A percentile compares a stretch with the other conserved stretches of the same genome.
These are phyloP conservation scores for Powellomyces hirtus DNA, from an alignment of 192 early-diverging fungal genomes.

Conservation along the genomic window DNA sequence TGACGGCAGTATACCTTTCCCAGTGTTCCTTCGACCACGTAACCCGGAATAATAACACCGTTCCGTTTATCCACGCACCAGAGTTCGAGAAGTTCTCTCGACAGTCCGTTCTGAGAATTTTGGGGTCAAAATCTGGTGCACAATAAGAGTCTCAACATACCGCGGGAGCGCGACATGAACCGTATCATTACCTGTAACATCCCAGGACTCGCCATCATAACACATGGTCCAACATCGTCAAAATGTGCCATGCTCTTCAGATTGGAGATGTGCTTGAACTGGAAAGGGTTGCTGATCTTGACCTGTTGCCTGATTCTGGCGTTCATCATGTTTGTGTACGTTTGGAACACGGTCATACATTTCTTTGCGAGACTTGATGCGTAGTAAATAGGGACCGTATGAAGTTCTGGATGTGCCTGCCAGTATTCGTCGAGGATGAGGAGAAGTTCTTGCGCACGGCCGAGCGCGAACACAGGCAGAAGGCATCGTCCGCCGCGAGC, in stretches of 20 bases:
- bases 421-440: constrained; percentile 98
- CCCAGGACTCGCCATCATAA: constrained; percentile 97
- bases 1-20: constrained; percentile 75
- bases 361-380: constrained; percentile 93
- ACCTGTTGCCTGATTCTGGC: constrained; percentile 86
- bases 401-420: constrained; percentile 73
- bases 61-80: constrained; percentile 93
- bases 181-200: constrained; percentile 97
- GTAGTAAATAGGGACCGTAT: constrained; percentile 93
- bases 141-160: no score
- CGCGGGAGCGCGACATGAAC: no score
- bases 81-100: constrained; percentile 90
- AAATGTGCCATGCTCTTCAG: constrained; percentile 82
- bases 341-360: constrained; percentile 96
- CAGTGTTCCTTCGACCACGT: constrained; percentile 95
- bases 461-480: constrained; percentile 96
- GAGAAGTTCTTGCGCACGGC: constrained; percentile 93
- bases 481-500: constrained; percentile 80
- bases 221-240: constrained; percentile 94
- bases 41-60: constrained; percentile 93
- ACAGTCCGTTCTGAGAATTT: constrained; percentile 74
- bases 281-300: constrained; percentile 80
- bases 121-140: no score
- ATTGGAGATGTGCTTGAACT: constrained; percentile 91
- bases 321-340: constrained; percentile 99